These are phyloP conservation scores for Solanum sitiens DNA, from an alignment of 257 asterid genomes.

Conservation along the genomic window DNA sequence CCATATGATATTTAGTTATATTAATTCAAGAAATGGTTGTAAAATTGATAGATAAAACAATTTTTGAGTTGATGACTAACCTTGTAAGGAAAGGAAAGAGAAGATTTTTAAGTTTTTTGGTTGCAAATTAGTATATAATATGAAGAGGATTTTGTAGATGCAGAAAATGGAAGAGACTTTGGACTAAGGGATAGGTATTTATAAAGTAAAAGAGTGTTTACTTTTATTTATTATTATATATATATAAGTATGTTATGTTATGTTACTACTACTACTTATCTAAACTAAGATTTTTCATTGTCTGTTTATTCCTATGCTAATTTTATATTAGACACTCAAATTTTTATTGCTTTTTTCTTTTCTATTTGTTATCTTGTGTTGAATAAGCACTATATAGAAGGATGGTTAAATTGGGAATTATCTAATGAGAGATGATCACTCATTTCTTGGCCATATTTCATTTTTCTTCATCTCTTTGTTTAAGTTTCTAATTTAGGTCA, in stretches of 20 bases:
- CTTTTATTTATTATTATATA: background rate
- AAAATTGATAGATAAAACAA: background rate
- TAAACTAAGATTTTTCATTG: background rate
- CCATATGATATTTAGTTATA: background rate
- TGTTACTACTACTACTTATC: background rate
- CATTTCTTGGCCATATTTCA: constrained; percentile 1
- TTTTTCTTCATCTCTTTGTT: background rate
- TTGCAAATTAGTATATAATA: constrained; percentile 6
- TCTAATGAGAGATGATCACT: background rate
- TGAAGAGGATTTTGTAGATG: constrained; percentile 18
- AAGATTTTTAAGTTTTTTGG: constrained; percentile 7
- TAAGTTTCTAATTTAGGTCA: background rate
- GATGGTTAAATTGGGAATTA: constrained; percentile 7
- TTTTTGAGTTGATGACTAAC: constrained; percentile 1
- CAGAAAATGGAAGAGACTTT: constrained; percentile 35
- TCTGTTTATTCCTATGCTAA: background rate
- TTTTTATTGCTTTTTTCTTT: background rate
- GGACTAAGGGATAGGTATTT: constrained; percentile 28
- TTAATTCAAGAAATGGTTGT: background rate
- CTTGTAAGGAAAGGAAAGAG: constrained; percentile 10
- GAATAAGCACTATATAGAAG: background rate
- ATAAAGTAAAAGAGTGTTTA: constrained; percentile 20
- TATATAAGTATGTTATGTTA: background rate
- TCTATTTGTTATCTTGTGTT: constrained; percentile 10
- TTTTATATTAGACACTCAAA: background rate